These are phyloP conservation scores for Globisporangium emineosum DNA, from an alignment of 352 stramenopile genomes.

Conservation along the genomic window DNA sequence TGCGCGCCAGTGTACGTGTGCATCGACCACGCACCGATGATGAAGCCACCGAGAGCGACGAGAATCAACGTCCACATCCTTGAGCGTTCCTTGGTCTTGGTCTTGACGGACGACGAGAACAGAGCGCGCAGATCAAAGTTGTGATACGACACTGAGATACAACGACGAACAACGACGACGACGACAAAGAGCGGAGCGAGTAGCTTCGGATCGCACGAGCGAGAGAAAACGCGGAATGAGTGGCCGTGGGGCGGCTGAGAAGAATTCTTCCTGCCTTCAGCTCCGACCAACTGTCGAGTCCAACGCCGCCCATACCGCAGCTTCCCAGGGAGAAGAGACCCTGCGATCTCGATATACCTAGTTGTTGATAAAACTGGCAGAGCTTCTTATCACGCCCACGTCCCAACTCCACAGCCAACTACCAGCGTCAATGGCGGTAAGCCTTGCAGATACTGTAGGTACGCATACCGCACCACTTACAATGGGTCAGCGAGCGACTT, in stretches of 20 bases:
- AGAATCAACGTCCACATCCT: conserved; percentile 12
- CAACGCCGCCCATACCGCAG: not conserved
- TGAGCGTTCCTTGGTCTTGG: not conserved
- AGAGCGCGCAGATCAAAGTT: not conserved
- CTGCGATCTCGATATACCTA: too few species aligned
- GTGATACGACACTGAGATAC: not conserved
- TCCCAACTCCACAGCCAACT: too few species aligned
- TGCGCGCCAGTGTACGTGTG: conserved; percentile 1
- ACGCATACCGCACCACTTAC: too few species aligned
- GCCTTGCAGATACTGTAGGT: not conserved
- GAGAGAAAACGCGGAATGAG: not conserved
- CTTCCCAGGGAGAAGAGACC: not conserved
- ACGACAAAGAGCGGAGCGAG: not conserved
- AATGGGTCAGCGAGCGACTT: too few species aligned
- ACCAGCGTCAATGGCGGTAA: not conserved
- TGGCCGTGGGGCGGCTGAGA: not conserved
- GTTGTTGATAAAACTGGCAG: not conserved
- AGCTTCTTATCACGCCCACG: not conserved
- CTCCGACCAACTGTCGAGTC: not conserved
- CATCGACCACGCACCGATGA: conserved; percentile 13
- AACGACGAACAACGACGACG: not conserved
- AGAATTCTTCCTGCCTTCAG: not conserved
- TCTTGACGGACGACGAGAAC: not conserved
- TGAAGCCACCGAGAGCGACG: conserved; percentile 13
- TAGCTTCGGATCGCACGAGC: not conserved